phyloP scores from a whole-genome alignment of 2,329 filamentous ascomycete species.

The Pseudocercospora eumusae region DNA sequence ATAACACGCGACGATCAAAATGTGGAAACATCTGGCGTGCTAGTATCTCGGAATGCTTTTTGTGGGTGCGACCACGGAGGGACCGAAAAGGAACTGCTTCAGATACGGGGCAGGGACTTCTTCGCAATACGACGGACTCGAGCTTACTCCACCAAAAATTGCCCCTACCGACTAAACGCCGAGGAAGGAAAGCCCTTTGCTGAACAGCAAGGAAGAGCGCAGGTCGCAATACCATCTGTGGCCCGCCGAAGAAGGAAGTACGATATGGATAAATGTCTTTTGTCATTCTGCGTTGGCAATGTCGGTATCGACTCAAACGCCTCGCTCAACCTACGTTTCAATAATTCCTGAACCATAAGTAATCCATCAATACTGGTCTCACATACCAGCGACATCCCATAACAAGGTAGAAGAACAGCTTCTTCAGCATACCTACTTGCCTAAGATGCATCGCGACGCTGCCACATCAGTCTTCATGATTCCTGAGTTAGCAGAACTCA shows the following conservation, averaged over 20 bases:
- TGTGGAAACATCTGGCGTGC: not conserved
- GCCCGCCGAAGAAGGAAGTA: constrained; percentile 2
- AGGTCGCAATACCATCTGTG: constrained; percentile 8
- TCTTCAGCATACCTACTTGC: not conserved
- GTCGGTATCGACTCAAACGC: not conserved
- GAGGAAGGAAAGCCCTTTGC: constrained; percentile 8
- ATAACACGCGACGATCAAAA: constrained; percentile 5
- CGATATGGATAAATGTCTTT: not conserved
- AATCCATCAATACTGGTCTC: not conserved
- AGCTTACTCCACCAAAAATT: constrained; percentile 6
- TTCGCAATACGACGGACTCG: constrained; percentile 10
- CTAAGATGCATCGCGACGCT: constrained; percentile 21
- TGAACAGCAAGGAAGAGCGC: constrained; percentile 8
- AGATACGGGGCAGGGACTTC: constrained; percentile 14
- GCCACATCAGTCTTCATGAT: constrained; percentile 23
- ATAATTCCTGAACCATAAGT: not conserved
- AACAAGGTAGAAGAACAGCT: not conserved
- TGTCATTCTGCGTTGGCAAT: not conserved
- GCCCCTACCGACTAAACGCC: constrained; percentile 1
- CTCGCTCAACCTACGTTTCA: not conserved
- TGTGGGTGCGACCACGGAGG: constrained; percentile 1
- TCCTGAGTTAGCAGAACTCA: constrained; percentile 28
- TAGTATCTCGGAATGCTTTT: not conserved
- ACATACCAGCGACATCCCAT: not conserved
- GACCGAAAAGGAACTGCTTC: constrained; percentile 12